Conservation (phyloP, 306 rosid species). For the Glycine tomentella region DNA sequence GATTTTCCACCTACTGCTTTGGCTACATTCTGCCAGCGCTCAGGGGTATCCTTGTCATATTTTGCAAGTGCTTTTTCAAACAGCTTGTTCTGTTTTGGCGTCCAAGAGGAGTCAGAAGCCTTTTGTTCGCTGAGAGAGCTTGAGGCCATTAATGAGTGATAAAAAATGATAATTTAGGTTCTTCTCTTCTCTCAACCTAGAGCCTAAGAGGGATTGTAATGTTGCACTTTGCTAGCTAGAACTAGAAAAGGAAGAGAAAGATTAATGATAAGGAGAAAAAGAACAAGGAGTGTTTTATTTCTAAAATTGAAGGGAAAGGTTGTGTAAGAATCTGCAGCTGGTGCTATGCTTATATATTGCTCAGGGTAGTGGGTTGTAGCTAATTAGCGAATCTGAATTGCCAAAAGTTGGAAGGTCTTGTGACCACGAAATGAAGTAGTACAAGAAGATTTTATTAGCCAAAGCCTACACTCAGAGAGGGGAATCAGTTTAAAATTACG, state of each 20-base stretch:
- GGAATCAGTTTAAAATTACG: slow-evolving; percentile 47
- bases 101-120: slow-evolving; percentile 58
- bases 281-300: background rate
- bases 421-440: slow-evolving; percentile 56
- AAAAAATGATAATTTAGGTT: too few species aligned
- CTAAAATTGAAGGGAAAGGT: slow-evolving; percentile 34
- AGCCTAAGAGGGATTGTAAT: background rate
- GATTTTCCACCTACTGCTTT: slow-evolving; percentile 63
- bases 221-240: background rate
- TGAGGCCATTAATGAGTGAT: slow-evolving; percentile 57
- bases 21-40: slow-evolving; percentile 71
- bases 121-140: slow-evolving; percentile 58
- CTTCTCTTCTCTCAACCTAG: too few species aligned
- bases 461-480: slow-evolving; percentile 34
- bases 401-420: slow-evolving; percentile 48
- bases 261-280: too few species aligned
- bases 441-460: slow-evolving; percentile 32
- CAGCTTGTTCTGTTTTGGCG: slow-evolving; percentile 63
- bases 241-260: too few species aligned
- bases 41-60: slow-evolving; percentile 69
- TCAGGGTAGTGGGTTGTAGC: slow-evolving; percentile 45
- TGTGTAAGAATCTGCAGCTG: slow-evolving; percentile 43
- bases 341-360: slow-evolving; percentile 48
- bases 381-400: slow-evolving; percentile 48
- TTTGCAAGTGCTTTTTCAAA: slow-evolving; percentile 70